Evolutionary conservation across 2,329 filamentous ascomycete species (phyloP).

Genomic region (Lasiodiplodia gonubiensis): DNA sequence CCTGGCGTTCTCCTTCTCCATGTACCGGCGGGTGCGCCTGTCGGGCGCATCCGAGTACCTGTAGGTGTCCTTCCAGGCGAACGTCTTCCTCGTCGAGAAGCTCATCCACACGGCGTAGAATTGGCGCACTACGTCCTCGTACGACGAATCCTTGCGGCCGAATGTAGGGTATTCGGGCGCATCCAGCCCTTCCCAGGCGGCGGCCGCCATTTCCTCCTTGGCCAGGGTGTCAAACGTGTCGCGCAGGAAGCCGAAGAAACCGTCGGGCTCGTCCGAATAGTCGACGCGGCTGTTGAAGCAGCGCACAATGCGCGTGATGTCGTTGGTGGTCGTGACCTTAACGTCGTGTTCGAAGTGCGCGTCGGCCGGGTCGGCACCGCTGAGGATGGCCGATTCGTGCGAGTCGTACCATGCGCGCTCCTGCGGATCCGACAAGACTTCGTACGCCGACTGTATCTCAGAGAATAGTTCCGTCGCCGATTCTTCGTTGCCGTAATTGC

Average conservation of each 20-base stretch:
- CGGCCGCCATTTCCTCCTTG: slow-evolving; percentile 77
- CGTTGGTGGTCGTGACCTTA: slow-evolving; percentile 77
- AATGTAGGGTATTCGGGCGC: slow-evolving; percentile 78
- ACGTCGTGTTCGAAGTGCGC: slow-evolving; percentile 70
- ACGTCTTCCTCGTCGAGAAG: slow-evolving; percentile 84
- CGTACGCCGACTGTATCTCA: slow-evolving; percentile 90
- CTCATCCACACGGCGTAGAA: slow-evolving; percentile 84
- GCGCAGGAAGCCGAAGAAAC: slow-evolving; percentile 83
- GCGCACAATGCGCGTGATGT: slow-evolving; percentile 78
- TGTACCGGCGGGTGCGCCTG: slow-evolving; percentile 76
- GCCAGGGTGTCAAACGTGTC: slow-evolving; percentile 81
- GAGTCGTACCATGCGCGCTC: slow-evolving; percentile 98
- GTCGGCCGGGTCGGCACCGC: slow-evolving; percentile 54
- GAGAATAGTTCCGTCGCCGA: slow-evolving; percentile 85
- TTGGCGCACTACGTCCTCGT: slow-evolving; percentile 74
- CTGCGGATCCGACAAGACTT: slow-evolving; percentile 93
- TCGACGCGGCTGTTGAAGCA: slow-evolving; percentile 79
- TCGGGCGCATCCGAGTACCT: slow-evolving; percentile 85
- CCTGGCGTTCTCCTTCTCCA: slow-evolving; percentile 95
- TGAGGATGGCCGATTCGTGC: slow-evolving; percentile 83
- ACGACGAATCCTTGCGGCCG: slow-evolving; percentile 74
- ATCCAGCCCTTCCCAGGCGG: slow-evolving; percentile 68
- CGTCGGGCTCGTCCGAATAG: slow-evolving; percentile 77
- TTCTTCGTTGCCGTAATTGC: slow-evolving; percentile 86
- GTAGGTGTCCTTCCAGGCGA: slow-evolving; percentile 88